Base-by-base conservation (phyloP, 257 asterid genomes). In the Echites panduratus region DNA sequence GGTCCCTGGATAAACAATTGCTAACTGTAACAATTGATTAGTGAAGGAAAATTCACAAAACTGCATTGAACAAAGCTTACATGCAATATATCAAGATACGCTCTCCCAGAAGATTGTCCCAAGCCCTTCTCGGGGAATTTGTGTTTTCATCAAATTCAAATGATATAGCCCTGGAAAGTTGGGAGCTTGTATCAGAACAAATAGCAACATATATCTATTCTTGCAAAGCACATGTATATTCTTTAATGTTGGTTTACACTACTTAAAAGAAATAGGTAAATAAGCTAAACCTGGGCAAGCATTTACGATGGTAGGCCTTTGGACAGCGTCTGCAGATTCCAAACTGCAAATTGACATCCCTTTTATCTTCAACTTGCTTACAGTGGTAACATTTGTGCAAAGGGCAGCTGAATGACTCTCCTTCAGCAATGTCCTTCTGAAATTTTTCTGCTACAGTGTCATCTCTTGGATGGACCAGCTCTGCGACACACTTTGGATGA, bases 261-360 rank as follows among this genome's bases (percentile, higher is more conserved):
- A n/a, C 72, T 70, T 22, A 49, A 58, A 11, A n/a, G 38, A 63
- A 65, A 49, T 45, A 69, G 72, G 66, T 70, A 52, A 71, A 67
- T 73, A 73, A 77, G 19, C 19, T 47, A 13, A 77, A 89, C 93
- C 91, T 86, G 73, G 93, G 96, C 80, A 89, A 83, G 82, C 96
- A 89, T 87, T 87, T 87, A 73, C 89, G 81, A 44, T 87, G 96
- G 76, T 87, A 89, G 70, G 90, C 89, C 84, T 67, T 89, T 35
- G 93, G 96, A 77, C 96, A 89, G 66, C 91, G 90, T 71, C 96
- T 82, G 80, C 96, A 89, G 75, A 87, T 56, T 59, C 93, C 93
- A 78, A 89, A 89, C 72, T 84, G 89, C 89, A 86, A 65, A 32
- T 84, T 89, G 62, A n/a, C 43, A 53, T 54, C 72, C 76, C 74